These are phyloP conservation scores for Eucalyptus pumila DNA, from an alignment of 345 rosid species.

Conservation along the genomic window DNA sequence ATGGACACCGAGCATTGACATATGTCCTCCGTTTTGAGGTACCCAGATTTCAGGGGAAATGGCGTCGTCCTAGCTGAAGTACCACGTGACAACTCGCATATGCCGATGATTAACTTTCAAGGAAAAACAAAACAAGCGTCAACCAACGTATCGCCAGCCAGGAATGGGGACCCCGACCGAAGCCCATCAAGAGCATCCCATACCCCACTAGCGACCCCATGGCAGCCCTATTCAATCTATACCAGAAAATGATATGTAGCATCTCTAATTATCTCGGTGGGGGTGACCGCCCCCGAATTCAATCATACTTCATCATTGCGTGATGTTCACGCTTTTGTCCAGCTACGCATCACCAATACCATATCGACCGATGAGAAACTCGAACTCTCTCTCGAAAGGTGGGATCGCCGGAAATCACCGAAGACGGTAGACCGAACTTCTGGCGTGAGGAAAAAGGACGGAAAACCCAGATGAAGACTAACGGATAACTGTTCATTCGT, in stretches of 20 bases:
- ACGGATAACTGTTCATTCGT: neutral
- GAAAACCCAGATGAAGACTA: neutral
- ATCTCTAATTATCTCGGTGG: neutral
- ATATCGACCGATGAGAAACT: neutral
- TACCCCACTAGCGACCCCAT: neutral
- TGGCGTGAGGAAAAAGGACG: neutral
- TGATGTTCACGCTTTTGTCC: neutral
- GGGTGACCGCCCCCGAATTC: neutral
- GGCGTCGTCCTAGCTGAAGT: neutral
- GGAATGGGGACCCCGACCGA: neutral
- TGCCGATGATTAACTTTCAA: neutral
- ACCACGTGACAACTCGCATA: neutral
- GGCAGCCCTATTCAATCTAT: neutral
- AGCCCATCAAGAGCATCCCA: neutral
- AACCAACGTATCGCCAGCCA: neutral
- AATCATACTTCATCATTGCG: neutral
- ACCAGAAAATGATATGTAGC: neutral
- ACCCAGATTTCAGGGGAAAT: neutral
- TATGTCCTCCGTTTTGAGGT: neutral
- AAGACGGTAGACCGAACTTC: neutral
- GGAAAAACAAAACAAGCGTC: neutral
- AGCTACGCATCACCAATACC: neutral
- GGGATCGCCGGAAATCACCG: neutral
- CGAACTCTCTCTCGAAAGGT: neutral
- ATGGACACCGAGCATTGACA: neutral